Percentiles rank a stretch among this genome's conserved stretches.
phyloP scores from a whole-genome alignment of 257 asterid species.

The Cynanchum wilfordii region DNA sequence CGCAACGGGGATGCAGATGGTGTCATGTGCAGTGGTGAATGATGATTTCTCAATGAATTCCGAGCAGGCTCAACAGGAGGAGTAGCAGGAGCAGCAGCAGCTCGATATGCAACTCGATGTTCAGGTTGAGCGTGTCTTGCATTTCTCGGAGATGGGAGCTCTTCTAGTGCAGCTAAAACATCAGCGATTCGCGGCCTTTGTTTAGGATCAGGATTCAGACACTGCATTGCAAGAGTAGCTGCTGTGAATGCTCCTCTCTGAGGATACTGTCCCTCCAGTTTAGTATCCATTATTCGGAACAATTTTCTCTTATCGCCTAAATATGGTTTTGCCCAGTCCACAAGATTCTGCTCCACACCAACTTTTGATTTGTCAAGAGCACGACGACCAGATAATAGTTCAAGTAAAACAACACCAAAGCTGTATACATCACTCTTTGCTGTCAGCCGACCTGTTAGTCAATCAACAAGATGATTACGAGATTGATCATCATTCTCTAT shows the following conservation, averaged over 20 bases:
- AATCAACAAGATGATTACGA: background rate
- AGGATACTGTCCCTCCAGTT: slow-evolving; percentile 73
- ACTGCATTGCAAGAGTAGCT: slow-evolving; percentile 56
- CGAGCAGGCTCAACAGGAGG: slow-evolving; percentile 15
- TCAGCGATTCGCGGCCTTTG: slow-evolving; percentile 67
- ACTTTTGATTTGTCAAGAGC: slow-evolving; percentile 59
- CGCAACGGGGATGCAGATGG: slow-evolving; percentile 57
- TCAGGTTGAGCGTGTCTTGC: slow-evolving; percentile 24
- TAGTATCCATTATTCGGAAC: slow-evolving; percentile 72
- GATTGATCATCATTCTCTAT: slow-evolving; percentile 1
- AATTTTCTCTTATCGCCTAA: slow-evolving; percentile 58
- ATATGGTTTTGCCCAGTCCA: slow-evolving; percentile 78
- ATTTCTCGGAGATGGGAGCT: slow-evolving; percentile 48
- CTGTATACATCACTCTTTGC: slow-evolving; percentile 76
- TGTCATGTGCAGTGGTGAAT: slow-evolving; percentile 40
- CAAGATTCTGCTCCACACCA: slow-evolving; percentile 64
- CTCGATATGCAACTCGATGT: slow-evolving; percentile 22
- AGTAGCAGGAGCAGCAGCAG: slow-evolving; percentile 8
- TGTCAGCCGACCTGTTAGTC: slow-evolving; percentile 57
- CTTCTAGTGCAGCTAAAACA: slow-evolving; percentile 55
- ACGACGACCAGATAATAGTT: slow-evolving; percentile 60
- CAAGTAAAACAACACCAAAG: slow-evolving; percentile 76
- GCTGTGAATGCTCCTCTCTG: slow-evolving; percentile 66
- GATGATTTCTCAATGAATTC: slow-evolving; percentile 27
- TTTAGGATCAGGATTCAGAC: slow-evolving; percentile 53